These are phyloP conservation scores for Penicillium steckii DNA, from an alignment of 495 filamentous ascomycete species.

Conservation along the genomic window DNA sequence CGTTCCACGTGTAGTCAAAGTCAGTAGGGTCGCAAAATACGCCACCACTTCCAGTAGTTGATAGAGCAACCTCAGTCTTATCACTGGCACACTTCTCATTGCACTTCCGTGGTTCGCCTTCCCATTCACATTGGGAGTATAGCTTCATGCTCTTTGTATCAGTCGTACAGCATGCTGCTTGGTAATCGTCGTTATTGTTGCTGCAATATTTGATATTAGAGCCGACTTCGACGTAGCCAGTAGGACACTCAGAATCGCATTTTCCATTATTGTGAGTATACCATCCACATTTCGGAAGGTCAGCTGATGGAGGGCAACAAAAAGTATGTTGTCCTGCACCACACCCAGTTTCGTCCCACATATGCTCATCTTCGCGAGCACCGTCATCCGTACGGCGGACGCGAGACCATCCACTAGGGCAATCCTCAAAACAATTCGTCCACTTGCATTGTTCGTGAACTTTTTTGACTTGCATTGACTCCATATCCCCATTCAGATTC, in stretches of 20 bases:
- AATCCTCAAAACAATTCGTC: slow-evolving; percentile 6
- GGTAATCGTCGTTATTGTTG: slow-evolving; percentile 2
- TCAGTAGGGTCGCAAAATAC: background rate
- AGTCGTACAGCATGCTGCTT: slow-evolving; percentile 7
- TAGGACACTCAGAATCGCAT: slow-evolving; percentile 2
- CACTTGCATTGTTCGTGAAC: slow-evolving; percentile 1
- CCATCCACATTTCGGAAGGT: slow-evolving; percentile 7
- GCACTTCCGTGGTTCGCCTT: background rate
- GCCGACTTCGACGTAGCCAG: slow-evolving; percentile 1
- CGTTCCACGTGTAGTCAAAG: background rate
- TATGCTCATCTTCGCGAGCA: background rate
- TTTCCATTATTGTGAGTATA: slow-evolving; percentile 8
- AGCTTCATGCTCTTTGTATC: slow-evolving; percentile 2
- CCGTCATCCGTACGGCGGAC: background rate
- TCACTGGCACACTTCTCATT: background rate
- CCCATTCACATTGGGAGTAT: slow-evolving; percentile 3
- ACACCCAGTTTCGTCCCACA: slow-evolving; percentile 4
- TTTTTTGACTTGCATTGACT: background rate
- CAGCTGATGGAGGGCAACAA: slow-evolving; percentile 5
- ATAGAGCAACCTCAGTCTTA: background rate
- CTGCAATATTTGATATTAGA: background rate
- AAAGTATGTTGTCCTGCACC: background rate
- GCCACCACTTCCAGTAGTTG: slow-evolving; percentile 3
- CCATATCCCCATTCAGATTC: background rate
- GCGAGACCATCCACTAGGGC: slow-evolving; percentile 1